Evolutionary conservation across 2,329 filamentous ascomycete species (phyloP).

Genomic region (Diaporthe sp.): DNA sequence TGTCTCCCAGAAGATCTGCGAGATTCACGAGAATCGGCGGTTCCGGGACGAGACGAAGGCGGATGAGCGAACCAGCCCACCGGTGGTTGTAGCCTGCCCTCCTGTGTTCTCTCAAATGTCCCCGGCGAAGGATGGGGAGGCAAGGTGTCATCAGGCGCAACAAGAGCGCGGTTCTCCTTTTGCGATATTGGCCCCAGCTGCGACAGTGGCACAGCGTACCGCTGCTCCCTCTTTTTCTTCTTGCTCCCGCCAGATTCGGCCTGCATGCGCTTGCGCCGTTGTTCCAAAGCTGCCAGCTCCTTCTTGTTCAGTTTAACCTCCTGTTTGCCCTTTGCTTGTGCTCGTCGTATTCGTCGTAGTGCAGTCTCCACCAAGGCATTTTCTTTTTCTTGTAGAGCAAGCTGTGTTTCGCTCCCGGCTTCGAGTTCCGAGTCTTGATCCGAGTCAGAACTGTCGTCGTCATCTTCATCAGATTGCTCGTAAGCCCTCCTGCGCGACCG

Average conservation of each 20-base stretch:
- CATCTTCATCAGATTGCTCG: constrained; percentile 59
- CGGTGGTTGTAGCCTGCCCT: constrained; percentile 56
- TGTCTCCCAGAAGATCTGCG: constrained; percentile 52
- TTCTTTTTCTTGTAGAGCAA: constrained; percentile 75
- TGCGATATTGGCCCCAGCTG: constrained; percentile 61
- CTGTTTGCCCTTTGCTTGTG: constrained; percentile 80
- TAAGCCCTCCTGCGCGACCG: constrained; percentile 54
- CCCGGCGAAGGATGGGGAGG: constrained; percentile 56
- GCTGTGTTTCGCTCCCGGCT: constrained; percentile 67
- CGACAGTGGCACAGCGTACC: constrained; percentile 67
- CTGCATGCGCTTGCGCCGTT: constrained; percentile 72
- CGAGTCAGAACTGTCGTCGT: constrained; percentile 62
- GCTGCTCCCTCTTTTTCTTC: constrained; percentile 57
- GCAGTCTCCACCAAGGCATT: constrained; percentile 83
- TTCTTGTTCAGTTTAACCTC: constrained; percentile 85
- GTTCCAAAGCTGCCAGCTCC: constrained; percentile 85
- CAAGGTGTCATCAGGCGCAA: constrained; percentile 52
- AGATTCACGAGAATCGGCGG: constrained; percentile 56
- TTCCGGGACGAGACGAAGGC: constrained; percentile 43
- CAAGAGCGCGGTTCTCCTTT: constrained; percentile 50
- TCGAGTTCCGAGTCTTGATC: constrained; percentile 63
- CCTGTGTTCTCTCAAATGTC: constrained; percentile 53
- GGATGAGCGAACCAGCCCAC: constrained; percentile 67
- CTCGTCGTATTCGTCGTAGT: constrained; percentile 82
- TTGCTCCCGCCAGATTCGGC: constrained; percentile 53